A percentile compares a stretch with the other conserved stretches of the same genome.
Evolutionary conservation across 1,284 basidiomycete species (phyloP).

Genomic region (Apiotrichum sp.): DNA sequence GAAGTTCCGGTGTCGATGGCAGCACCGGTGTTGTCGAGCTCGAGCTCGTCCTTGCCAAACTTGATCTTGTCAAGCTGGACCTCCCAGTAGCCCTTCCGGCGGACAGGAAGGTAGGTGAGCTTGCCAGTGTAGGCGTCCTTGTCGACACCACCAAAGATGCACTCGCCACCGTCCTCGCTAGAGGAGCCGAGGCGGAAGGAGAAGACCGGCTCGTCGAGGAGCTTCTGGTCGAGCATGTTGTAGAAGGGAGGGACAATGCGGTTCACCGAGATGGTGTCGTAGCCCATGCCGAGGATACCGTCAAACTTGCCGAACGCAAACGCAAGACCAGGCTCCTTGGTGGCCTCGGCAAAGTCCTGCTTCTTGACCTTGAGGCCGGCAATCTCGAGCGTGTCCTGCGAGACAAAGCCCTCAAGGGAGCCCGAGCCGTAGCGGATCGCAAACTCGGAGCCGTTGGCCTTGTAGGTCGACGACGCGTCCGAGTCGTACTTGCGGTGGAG

Average conservation of each 20-base stretch:
- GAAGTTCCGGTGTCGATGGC: constrained; percentile 81
- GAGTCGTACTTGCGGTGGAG: constrained; percentile 86
- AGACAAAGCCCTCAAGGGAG: constrained; percentile 94
- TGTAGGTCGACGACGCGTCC: constrained; percentile 74
- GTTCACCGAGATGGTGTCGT: constrained; percentile 91
- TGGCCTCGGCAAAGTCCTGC: constrained; percentile 94
- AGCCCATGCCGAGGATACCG: constrained; percentile 91
- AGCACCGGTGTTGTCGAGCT: constrained; percentile 85
- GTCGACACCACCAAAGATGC: constrained; percentile 90
- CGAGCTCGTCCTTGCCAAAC: constrained; percentile 78
- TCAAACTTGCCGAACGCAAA: constrained; percentile 96
- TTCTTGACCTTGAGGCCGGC: constrained; percentile 72
- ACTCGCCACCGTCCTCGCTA: constrained; percentile 86
- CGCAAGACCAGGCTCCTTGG: constrained; percentile 91
- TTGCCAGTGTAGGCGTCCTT: constrained; percentile 69
- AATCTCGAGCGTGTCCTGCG: constrained; percentile 73
- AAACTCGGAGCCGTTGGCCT: constrained; percentile 85
- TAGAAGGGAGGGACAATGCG: constrained; percentile 93
- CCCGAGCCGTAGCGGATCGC: constrained; percentile 95
- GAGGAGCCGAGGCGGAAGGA: constrained; percentile 88
- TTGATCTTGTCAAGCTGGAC: constrained; percentile 81
- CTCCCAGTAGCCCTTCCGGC: constrained; percentile 98
- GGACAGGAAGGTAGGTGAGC: constrained; percentile 82
- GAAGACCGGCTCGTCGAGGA: constrained; percentile 82
- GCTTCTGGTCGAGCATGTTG: constrained; percentile 77